These are phyloP conservation scores for Fusarium nematophilum DNA, from an alignment of 2,329 filamentous ascomycete genomes.

Conservation along the genomic window DNA sequence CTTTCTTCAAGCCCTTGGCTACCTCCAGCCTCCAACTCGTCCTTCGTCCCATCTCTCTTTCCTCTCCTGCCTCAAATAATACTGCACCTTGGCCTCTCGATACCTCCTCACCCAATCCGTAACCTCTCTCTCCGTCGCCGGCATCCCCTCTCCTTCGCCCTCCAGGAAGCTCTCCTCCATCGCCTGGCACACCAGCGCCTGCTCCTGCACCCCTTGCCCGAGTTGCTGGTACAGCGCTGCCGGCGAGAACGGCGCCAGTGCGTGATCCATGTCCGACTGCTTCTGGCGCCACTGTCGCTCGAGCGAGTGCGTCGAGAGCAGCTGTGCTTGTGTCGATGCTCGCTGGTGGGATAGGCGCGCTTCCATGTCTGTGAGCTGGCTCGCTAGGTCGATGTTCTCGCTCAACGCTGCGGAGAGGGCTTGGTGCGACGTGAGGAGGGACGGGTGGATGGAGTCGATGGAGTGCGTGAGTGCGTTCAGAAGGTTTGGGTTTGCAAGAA, in stretches of 20 bases:
- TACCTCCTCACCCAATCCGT: conserved; percentile 86
- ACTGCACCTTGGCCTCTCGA: conserved; percentile 80
- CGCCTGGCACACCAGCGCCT: conserved; percentile 81
- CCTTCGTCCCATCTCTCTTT: conserved; percentile 97
- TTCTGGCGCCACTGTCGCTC: conserved; percentile 94
- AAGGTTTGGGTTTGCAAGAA: conserved; percentile 72
- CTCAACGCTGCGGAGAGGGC: conserved; percentile 73
- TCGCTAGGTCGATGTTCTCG: conserved; percentile 78
- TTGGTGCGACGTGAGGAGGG: conserved; percentile 72
- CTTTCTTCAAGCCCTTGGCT: conserved; percentile 45
- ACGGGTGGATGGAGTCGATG: conserved; percentile 76
- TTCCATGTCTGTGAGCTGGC: conserved; percentile 71
- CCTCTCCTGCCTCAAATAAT: conserved; percentile 84
- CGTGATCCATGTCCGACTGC: conserved; percentile 88
- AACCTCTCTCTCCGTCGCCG: conserved; percentile 82
- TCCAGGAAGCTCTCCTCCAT: conserved; percentile 95
- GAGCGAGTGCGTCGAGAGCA: conserved; percentile 84
- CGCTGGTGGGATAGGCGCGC: conserved; percentile 69
- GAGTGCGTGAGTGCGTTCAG: conserved; percentile 80
- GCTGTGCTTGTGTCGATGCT: conserved; percentile 79
- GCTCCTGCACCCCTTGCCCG: conserved; percentile 80
- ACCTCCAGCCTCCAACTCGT: conserved; percentile 93
- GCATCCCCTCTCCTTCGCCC: conserved; percentile 50
- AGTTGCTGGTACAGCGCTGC: conserved; percentile 87
- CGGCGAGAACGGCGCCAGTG: conserved; percentile 85